phyloP scores from a whole-genome alignment of 169 alveolate genomes.

The Plasmodium knowlesi region DNA sequence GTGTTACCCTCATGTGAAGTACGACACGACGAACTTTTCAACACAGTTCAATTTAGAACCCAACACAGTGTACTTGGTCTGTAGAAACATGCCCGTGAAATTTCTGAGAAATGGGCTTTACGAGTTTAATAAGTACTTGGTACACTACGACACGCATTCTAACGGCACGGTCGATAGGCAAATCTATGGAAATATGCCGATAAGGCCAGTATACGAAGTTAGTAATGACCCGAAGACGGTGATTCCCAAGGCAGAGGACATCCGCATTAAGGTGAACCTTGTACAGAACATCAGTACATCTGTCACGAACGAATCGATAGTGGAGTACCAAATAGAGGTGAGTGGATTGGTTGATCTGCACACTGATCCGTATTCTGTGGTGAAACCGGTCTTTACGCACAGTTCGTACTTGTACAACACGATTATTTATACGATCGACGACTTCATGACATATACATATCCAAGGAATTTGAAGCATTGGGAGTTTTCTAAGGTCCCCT shows the following conservation, averaged over 20 bases:
- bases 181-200: slow-evolving; percentile 26
- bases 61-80: slow-evolving; percentile 34
- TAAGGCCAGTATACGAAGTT: slow-evolving; percentile 41
- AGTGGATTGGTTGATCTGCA: neutral
- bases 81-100: slow-evolving; percentile 4
- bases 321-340: slow-evolving; percentile 15
- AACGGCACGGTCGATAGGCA: neutral
- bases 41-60: slow-evolving; percentile 12
- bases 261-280: neutral
- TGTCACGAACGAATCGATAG: neutral
- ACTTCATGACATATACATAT: slow-evolving; percentile 11
- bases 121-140: slow-evolving; percentile 46
- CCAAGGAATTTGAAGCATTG: slow-evolving; percentile 15
- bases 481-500: slow-evolving; percentile 18
- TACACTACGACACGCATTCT: neutral
- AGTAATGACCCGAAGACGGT: neutral
- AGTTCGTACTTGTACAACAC: slow-evolving; percentile 17
- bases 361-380: slow-evolving; percentile 13
- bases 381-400: slow-evolving; percentile 31
- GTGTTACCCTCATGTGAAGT: slow-evolving; percentile 39
- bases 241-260: neutral
- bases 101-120: slow-evolving; percentile 23
- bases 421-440: slow-evolving; percentile 3
- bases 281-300: neutral
- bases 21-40: slow-evolving; percentile 3